These are phyloP conservation scores for Ophiostoma quercus DNA, from an alignment of 2,329 filamentous ascomycete species.

Conservation along the genomic window DNA sequence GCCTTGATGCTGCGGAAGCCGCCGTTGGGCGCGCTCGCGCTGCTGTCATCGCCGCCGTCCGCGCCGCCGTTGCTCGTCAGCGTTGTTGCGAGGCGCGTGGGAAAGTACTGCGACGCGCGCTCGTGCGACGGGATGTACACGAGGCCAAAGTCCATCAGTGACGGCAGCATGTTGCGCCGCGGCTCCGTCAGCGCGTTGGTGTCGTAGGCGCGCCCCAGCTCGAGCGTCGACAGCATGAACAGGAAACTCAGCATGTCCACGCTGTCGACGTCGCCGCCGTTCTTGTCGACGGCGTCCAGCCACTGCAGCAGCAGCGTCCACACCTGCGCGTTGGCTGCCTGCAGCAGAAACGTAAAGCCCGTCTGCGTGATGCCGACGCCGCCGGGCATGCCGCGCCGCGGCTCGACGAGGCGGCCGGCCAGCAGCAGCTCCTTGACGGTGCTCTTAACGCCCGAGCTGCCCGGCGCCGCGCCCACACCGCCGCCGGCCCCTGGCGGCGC, in stretches of 20 bases:
- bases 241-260: conserved; percentile 95
- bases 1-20: conserved; percentile 62
- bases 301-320: conserved; percentile 94
- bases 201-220: conserved; percentile 86
- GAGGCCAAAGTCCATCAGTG: conserved; percentile 86
- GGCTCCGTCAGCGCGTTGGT: conserved; percentile 75
- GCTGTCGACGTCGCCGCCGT: conserved; percentile 65
- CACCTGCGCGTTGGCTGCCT: conserved; percentile 93
- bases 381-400: conserved; percentile 35
- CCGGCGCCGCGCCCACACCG: neutral
- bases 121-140: conserved; percentile 65
- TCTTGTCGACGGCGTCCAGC: conserved; percentile 76
- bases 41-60: neutral
- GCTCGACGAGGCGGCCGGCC: conserved; percentile 73
- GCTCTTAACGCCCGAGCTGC: conserved; percentile 55
- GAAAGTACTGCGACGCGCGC: conserved; percentile 63
- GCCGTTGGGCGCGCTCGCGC: neutral
- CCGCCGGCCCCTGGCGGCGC: conserved; percentile 32
- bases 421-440: conserved; percentile 81
- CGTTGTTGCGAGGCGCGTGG: conserved; percentile 88
- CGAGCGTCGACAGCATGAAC: conserved; percentile 88
- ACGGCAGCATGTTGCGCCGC: conserved; percentile 82
- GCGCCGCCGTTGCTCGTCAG: conserved; percentile 67
- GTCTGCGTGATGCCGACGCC: conserved; percentile 77
- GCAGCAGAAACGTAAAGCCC: conserved; percentile 89